Percentiles rank a stretch among this genome's conserved stretches.
phyloP scores from a whole-genome alignment of 305 asterid species.

The Galium porrigens region DNA sequence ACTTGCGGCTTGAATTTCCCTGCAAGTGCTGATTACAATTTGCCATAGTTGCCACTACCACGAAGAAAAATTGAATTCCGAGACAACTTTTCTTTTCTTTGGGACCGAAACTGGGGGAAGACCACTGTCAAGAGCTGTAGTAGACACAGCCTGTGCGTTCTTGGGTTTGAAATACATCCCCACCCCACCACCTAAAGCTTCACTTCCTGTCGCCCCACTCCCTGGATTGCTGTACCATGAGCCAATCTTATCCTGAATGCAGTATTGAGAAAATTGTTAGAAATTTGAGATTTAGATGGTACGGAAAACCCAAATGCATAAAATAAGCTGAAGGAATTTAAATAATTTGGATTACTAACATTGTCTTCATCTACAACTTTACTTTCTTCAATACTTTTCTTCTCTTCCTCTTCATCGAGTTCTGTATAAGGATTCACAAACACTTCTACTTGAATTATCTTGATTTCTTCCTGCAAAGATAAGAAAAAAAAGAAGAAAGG shows the following conservation, averaged over 20 bases:
- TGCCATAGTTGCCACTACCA: conserved; percentile 35
- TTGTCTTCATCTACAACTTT: conserved; percentile 52
- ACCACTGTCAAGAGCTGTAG: conserved; percentile 26
- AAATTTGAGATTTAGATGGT: neutral
- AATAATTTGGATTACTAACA: conserved; percentile 28
- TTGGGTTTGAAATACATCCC: conserved; percentile 67
- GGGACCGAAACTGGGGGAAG: conserved; percentile 28
- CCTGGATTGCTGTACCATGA: conserved; percentile 94
- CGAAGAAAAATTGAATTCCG: conserved; percentile 36
- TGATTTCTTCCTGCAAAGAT: conserved; percentile 63
- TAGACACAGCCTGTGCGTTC: conserved; percentile 26
- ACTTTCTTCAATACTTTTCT: conserved; percentile 36
- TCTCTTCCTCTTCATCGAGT: conserved; percentile 65
- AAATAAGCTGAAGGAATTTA: neutral
- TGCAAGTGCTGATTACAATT: neutral
- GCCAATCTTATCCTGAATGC: conserved; percentile 68
- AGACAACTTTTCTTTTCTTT: conserved; percentile 50
- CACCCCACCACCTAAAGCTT: conserved; percentile 52
- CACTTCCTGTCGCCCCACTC: conserved; percentile 32
- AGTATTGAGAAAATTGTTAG: neutral
- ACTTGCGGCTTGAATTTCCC: neutral
- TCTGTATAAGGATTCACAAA: conserved; percentile 76
- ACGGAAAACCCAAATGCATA: neutral
- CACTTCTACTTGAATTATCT: conserved; percentile 59
- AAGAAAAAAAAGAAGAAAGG: conserved; percentile 6